These are phyloP conservation scores for Nitzschia sp. DNA, from an alignment of 108 stramenopile genomes.

Conservation along the genomic window DNA sequence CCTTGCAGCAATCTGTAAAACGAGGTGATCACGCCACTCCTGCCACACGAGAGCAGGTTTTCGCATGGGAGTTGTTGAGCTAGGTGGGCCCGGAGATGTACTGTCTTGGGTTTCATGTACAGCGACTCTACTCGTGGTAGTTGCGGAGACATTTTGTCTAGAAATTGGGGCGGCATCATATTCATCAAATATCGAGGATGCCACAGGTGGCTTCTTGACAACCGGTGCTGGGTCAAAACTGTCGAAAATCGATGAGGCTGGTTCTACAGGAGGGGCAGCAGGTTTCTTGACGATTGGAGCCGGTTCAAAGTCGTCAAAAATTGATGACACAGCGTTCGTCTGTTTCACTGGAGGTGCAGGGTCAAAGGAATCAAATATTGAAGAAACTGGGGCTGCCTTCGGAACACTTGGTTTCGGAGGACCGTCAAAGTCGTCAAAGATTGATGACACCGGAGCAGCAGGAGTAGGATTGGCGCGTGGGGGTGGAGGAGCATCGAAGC, in stretches of 20 bases:
- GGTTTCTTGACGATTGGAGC: conserved; percentile 9
- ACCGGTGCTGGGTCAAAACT: conserved; percentile 27
- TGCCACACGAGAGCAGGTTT: conserved; percentile 52
- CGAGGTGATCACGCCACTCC: conserved; percentile 52
- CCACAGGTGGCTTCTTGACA: too few relatives aligned
- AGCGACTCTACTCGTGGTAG: conserved; percentile 20
- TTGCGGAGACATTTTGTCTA: not conserved
- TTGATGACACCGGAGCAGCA: conserved; percentile 38
- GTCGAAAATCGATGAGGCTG: conserved; percentile 55
- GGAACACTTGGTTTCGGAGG: conserved; percentile 28
- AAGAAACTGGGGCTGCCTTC: conserved; percentile 25
- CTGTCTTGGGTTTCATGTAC: not conserved
- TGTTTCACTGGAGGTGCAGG: not conserved
- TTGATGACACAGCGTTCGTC: conserved; percentile 8
- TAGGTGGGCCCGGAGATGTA: not conserved
- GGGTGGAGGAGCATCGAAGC: conserved; percentile 35
- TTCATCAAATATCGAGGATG: too few relatives aligned
- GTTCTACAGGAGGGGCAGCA: not conserved
- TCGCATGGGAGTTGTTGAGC: conserved; percentile 2
- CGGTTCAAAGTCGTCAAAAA: conserved; percentile 58
- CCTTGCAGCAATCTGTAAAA: conserved; percentile 45
- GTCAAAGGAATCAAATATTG: conserved; percentile 60
- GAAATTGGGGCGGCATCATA: too few relatives aligned
- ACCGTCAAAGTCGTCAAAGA: conserved; percentile 47
- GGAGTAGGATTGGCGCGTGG: not conserved